A percentile compares a stretch with the other conserved stretches of the same genome.
Evolutionary conservation across 1,139 yeast genomes (phyloP).

Genomic region (Yamadazyma diddensiae): DNA sequence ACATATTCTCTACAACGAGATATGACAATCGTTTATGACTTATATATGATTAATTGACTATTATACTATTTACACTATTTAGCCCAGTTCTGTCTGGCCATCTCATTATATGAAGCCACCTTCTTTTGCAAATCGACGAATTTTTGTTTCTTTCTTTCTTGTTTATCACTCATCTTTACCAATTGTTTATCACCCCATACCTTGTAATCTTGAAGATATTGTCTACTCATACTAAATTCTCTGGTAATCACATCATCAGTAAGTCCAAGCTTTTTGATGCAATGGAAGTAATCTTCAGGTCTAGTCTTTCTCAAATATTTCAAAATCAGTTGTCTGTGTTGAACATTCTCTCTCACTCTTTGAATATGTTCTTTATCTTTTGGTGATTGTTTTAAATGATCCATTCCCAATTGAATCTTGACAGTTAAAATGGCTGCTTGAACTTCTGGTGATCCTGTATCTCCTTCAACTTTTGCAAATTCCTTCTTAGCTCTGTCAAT

Average conservation of each 20-base stretch:
- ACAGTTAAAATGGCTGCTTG: slow-evolving; percentile 91
- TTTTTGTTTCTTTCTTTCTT: slow-evolving; percentile 35
- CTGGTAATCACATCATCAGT: slow-evolving; percentile 73
- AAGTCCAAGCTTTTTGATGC: slow-evolving; percentile 83
- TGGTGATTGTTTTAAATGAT: slow-evolving; percentile 68
- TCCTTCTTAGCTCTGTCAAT: slow-evolving; percentile 67
- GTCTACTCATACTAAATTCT: slow-evolving; percentile 82
- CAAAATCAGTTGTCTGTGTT: slow-evolving; percentile 79
- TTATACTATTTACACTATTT: slow-evolving; percentile 15
- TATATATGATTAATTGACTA: too few species aligned
- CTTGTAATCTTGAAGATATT: slow-evolving; percentile 80
- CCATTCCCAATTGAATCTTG: slow-evolving; percentile 72
- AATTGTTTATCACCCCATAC: slow-evolving; percentile 68
- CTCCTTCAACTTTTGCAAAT: slow-evolving; percentile 81
- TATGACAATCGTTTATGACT: not conserved
- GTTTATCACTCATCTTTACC: slow-evolving; percentile 43
- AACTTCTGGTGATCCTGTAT: slow-evolving; percentile 92
- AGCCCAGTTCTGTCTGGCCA: slow-evolving; percentile 40
- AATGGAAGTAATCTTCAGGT: slow-evolving; percentile 80
- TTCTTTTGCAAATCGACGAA: slow-evolving; percentile 38
- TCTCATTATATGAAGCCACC: slow-evolving; percentile 36
- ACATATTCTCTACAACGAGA: too few species aligned
- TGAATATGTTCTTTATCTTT: slow-evolving; percentile 74
- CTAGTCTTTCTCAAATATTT: slow-evolving; percentile 76
- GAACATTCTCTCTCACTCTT: slow-evolving; percentile 75